These are phyloP conservation scores for Candida maesae DNA, from an alignment of 805 yeast species.

Conservation along the genomic window DNA sequence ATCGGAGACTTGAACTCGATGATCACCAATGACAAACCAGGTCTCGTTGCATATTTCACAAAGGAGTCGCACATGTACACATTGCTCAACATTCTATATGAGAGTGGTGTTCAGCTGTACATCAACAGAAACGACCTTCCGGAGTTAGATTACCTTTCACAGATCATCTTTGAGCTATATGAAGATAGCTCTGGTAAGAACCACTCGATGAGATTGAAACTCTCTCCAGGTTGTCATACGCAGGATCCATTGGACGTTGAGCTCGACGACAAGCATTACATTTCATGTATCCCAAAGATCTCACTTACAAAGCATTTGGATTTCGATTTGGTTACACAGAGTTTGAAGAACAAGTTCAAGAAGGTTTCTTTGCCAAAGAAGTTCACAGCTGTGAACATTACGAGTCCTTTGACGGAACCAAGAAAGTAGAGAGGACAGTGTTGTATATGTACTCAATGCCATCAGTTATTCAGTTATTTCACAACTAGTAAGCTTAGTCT, in stretches of 20 bases:
- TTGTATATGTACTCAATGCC: too few species aligned
- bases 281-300: slow-evolving; percentile 90
- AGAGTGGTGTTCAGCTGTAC: slow-evolving; percentile 91
- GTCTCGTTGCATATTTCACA: slow-evolving; percentile 86
- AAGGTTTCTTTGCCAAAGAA: slow-evolving; percentile 89
- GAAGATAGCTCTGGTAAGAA: slow-evolving; percentile 77
- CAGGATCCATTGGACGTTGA: slow-evolving; percentile 97
- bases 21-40: slow-evolving; percentile 75
- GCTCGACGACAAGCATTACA: slow-evolving; percentile 92
- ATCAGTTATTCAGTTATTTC: too few species aligned
- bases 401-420: slow-evolving; percentile 49
- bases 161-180: slow-evolving; percentile 88
- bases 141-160: slow-evolving; percentile 92
- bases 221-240: slow-evolving; percentile 98
- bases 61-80: slow-evolving; percentile 98
- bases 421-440: slow-evolving; percentile 2
- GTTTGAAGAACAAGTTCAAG: slow-evolving; percentile 72
- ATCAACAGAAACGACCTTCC: slow-evolving; percentile 94
- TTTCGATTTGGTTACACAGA: slow-evolving; percentile 80
- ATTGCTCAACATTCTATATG: slow-evolving; percentile 82
- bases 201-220: slow-evolving; percentile 85
- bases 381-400: slow-evolving; percentile 83
- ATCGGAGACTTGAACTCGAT: slow-evolving; percentile 75
- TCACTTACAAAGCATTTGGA: slow-evolving; percentile 91
- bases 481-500: too few species aligned